Base-by-base conservation (phyloP, 148 eudicot genomes). In the Diospyros kaki region DNA sequence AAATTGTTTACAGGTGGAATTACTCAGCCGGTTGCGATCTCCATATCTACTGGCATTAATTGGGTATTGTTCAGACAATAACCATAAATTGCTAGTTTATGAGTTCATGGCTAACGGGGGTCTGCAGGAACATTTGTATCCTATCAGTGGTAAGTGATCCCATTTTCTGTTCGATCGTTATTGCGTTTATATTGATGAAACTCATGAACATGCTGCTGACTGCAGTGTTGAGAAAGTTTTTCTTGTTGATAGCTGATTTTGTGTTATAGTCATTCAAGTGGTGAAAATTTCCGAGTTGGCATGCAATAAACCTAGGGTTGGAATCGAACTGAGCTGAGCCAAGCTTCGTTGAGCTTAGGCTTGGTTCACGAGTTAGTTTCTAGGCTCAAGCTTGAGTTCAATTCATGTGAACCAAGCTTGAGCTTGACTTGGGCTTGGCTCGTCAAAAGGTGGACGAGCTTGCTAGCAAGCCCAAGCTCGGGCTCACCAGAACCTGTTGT, bases 51-150 rank as follows among this genome's bases (percentile, higher is more conserved):
- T 94, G 55, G 79, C 87, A 69, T 84, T 94, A 83, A 79, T 89
- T 58, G 98, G 98, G 62, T 91, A 87, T 84, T 94, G 97, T 64
- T 89, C 98, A 0, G 97, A 92, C 60, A 83, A 83, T 80, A 92
- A 79, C 70, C 92, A 86, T 73, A 94, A 86, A 48, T 76, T 94
- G 86, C 78, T 94, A 72, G 97, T 94, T 9, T 94, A 94, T 67
- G 98, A 94, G 81, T 94, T 90, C 82, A 94, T 94, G 96, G 87
- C 90, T 53, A 94, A 94, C 83, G 98, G 98, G 60, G 97, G 96
- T 76, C 84, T 94, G 78, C 98, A 92, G 77, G 92, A 92, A 73
- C 97, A 94, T 75, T 82, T 94, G 80, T 90, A 92, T 80, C 92
- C 90, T 66, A 79, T 84, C 46, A 76, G 80, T 72, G 93, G 98